These are phyloP conservation scores for Arabis alpina DNA, from an alignment of 345 rosid species.

Conservation along the genomic window DNA sequence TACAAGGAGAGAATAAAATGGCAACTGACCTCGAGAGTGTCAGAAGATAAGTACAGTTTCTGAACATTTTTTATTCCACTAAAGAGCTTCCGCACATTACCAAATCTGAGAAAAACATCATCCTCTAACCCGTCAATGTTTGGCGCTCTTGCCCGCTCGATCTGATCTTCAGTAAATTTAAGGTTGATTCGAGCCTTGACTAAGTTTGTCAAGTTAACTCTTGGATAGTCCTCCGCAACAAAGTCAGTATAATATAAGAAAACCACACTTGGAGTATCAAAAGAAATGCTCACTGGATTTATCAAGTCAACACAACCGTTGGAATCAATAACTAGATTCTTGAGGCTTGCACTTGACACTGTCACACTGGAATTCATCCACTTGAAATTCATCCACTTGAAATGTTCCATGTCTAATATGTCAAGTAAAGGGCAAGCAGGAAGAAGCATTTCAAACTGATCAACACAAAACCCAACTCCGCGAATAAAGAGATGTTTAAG, in stretches of 20 bases:
- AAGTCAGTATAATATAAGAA: not conserved
- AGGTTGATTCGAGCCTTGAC: not conserved
- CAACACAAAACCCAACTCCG: no score
- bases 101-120: not conserved
- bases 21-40: not conserved
- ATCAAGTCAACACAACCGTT: no score
- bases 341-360: slow-evolving; percentile 1
- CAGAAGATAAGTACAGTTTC: not conserved
- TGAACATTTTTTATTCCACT: not conserved
- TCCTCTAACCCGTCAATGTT: not conserved
- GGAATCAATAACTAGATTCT: not conserved
- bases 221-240: not conserved
- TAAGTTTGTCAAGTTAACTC: not conserved
- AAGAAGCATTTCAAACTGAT: not conserved
- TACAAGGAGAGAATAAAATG: no score
- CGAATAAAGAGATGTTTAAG: no score
- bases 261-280: not conserved
- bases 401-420: not conserved
- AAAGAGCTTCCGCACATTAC: not conserved
- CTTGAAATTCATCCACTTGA: no score
- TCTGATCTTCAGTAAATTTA: no score
- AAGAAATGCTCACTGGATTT: not conserved
- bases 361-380: not conserved
- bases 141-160: not conserved
- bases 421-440: not conserved